These are phyloP conservation scores for Phallus indusiatus DNA, from an alignment of 768 basidiomycete genomes.

Conservation along the genomic window DNA sequence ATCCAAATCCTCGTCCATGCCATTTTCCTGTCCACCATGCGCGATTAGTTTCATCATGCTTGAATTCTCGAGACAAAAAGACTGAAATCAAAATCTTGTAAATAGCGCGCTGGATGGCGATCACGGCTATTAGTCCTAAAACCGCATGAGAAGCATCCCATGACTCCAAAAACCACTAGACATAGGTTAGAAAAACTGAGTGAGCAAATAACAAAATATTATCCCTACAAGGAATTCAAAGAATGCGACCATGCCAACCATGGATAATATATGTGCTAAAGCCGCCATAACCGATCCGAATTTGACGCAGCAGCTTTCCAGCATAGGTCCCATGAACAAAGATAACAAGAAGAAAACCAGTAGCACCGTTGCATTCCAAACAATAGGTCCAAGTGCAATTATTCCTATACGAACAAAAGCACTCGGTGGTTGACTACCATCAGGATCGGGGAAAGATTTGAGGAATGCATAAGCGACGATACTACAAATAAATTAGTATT, in stretches of 20 bases:
- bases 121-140: conserved; percentile 80
- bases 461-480: conserved; percentile 86
- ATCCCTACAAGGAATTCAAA: conserved; percentile 90
- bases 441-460: conserved; percentile 70
- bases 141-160: conserved; percentile 98
- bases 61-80: conserved; percentile 93
- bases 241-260: conserved; percentile 79
- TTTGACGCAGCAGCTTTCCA: conserved; percentile 65
- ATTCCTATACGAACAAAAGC: conserved; percentile 84
- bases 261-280: conserved; percentile 71
- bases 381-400: conserved; percentile 85
- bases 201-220: conserved; percentile 6
- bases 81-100: conserved; percentile 92
- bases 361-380: conserved; percentile 89
- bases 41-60: conserved; percentile 96
- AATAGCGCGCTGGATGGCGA: conserved; percentile 84
- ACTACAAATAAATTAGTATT: conserved; percentile 4
- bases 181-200: background rate
- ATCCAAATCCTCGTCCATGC: conserved; percentile 90
- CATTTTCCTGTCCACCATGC: conserved; percentile 99
- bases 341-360: conserved; percentile 82
- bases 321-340: conserved; percentile 86
- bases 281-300: conserved; percentile 93
- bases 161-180: conserved; percentile 89
- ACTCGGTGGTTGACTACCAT: conserved; percentile 60